These are phyloP conservation scores for Coemansia reversa DNA, from an alignment of 192 early-diverging fungal species.

Conservation along the genomic window DNA sequence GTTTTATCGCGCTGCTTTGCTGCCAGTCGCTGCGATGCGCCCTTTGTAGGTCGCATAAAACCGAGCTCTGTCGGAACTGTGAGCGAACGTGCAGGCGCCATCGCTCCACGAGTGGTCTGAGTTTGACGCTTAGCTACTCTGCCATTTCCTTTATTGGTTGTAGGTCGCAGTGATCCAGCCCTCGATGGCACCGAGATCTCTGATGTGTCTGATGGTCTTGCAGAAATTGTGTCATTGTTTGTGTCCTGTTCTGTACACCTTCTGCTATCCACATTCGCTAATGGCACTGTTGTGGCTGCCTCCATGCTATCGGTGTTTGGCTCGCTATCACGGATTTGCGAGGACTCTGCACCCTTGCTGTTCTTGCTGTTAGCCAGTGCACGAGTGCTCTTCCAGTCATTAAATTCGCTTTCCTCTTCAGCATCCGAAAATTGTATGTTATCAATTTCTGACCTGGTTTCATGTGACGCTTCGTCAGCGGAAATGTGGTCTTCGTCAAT, in stretches of 20 bases:
- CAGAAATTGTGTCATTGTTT: neutral
- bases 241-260: neutral
- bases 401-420: slow-evolving; percentile 48
- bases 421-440: slow-evolving; percentile 40
- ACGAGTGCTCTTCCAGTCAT: slow-evolving; percentile 39
- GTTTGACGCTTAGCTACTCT: slow-evolving; percentile 3
- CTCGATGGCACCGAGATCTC: neutral
- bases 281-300: no score
- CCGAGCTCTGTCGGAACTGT: slow-evolving; percentile 41
- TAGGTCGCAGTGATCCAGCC: neutral
- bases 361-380: slow-evolving; percentile 8
- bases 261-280: neutral
- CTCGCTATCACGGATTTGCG: neutral
- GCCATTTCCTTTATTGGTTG: slow-evolving; percentile 7
- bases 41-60: slow-evolving; percentile 52
- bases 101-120: neutral
- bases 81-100: slow-evolving; percentile 10
- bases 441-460: neutral
- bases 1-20: slow-evolving; percentile 47
- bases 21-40: slow-evolving; percentile 25
- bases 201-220: no score
- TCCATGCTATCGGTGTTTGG: neutral
- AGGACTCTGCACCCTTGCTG: neutral
- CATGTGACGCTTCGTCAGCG: neutral
- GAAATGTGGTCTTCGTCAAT: slow-evolving; percentile 15